Evolutionary conservation across 768 basidiomycete genomes (phyloP).

Genomic region (Cyclocybe cylindracea): DNA sequence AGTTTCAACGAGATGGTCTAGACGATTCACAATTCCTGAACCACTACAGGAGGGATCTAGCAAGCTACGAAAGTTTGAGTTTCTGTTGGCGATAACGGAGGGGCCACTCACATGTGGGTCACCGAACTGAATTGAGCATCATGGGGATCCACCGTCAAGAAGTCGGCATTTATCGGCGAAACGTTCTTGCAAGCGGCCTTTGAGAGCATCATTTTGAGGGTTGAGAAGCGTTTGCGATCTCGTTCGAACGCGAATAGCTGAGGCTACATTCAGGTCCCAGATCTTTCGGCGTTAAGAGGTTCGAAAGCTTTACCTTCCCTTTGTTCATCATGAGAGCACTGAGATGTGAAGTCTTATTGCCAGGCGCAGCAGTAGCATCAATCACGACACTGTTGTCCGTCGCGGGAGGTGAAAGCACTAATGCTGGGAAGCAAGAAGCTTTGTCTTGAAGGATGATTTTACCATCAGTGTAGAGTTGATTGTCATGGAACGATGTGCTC

Average conservation of each 20-base stretch:
- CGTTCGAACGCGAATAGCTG: conserved; percentile 89
- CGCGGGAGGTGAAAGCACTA: conserved; percentile 76
- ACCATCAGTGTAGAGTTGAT: conserved; percentile 72
- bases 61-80: conserved; percentile 47
- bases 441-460: conserved; percentile 96
- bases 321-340: conserved; percentile 83
- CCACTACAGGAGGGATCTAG: conserved; percentile 97
- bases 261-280: not conserved
- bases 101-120: conserved; percentile 79
- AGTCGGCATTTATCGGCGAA: conserved; percentile 75
- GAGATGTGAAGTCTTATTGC: conserved; percentile 96
- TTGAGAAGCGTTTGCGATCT: conserved; percentile 78
- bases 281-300: not conserved
- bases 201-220: conserved; percentile 82
- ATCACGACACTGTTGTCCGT: conserved; percentile 62
- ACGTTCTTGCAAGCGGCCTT: conserved; percentile 85
- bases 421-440: conserved; percentile 94
- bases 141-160: conserved; percentile 73
- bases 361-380: conserved; percentile 95
- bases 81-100: not conserved
- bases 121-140: conserved; percentile 62
- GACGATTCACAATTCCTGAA: conserved; percentile 87
- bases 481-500: conserved; percentile 62
- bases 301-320: conserved; percentile 61
- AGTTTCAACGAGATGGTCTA: conserved; percentile 80